Base-by-base conservation (phyloP, 768 basidiomycete species). In the Trametes cingulata region DNA sequence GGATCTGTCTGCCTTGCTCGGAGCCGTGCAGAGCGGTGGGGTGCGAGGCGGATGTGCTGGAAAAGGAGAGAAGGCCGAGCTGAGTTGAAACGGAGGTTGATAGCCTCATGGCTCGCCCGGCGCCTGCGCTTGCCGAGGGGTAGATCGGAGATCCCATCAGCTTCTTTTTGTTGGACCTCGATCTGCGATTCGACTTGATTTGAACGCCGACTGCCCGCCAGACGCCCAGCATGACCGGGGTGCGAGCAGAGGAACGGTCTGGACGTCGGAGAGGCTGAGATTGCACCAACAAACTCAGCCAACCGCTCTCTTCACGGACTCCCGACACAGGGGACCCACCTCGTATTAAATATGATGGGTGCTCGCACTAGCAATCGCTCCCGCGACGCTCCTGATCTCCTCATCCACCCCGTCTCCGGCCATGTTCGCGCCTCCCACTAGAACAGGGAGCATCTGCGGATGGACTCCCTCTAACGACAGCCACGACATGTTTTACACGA, bases 111-210 rank as follows among this genome's bases (percentile, higher is more conserved):
- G 61, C 47, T 9, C 50, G 50, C n/a, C 35, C 33, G 46, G 47
- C 55, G 55, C 25, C 39, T 49, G 46, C 6, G 43, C 40, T 14
- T 47, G 55, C 50, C 61, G 61, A 57, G 55, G 36, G 36, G 43
- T 7, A 37, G 55, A 57, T 57, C 61, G 37, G 39, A 36, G 60
- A 61, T 61, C 35, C 22, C 55, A 62, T 62, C 61, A 58, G 56
- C 52, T 53, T 58, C 61, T 42, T 63, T 58, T 58, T 63, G 60
- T 61, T 61, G 47, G 50, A 57, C 39, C 46, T 47, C 61, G 61
- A 63, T 63, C 61, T 48, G 40, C 49, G 61, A 58, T 56, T 36
- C 52, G 25, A 39, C 25, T 29, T 48, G 56, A 63, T 63, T 57
- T 57, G 56, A 57, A 47, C 46, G 56, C 47, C 50, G 51, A 45